Conservation (phyloP, 2,329 filamentous ascomycete genomes). For the Xylariaceae sp. region DNA sequence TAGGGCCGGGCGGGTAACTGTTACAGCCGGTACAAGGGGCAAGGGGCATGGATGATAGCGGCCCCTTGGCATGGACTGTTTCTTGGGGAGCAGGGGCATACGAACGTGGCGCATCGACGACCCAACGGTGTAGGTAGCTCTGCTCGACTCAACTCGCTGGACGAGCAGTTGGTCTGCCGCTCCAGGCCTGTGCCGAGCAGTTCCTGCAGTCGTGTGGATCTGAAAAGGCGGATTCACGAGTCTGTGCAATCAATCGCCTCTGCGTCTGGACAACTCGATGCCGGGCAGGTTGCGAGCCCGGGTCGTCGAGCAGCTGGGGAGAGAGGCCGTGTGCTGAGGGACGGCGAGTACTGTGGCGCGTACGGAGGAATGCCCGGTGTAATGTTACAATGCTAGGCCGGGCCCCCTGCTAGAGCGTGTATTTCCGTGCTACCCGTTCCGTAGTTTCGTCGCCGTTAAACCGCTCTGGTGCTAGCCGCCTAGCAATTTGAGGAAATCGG, state of each 20-base stretch:
- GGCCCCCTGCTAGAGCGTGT: neutral
- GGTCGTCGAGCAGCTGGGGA: too few relatives aligned
- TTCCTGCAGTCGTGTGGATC: neutral
- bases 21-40: conserved; percentile 21
- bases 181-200: neutral
- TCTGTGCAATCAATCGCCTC: too few relatives aligned
- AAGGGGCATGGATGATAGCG: conserved; percentile 16
- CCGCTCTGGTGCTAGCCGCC: neutral
- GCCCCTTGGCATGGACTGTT: conserved; percentile 7
- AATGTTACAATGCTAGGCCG: neutral
- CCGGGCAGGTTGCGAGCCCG: too few relatives aligned
- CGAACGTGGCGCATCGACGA: conserved; percentile 4
- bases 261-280: too few relatives aligned
- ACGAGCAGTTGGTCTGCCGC: neutral
- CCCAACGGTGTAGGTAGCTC: neutral
- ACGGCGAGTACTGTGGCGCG: too few relatives aligned
- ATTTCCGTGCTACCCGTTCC: neutral
- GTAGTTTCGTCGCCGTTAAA: neutral
- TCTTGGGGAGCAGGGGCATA: conserved; percentile 1
- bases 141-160: too few relatives aligned
- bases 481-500: too few relatives aligned
- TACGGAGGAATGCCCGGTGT: neutral
- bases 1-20: conserved; percentile 16
- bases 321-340: too few relatives aligned
- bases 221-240: neutral